Evolutionary conservation across 2,329 filamentous ascomycete species (phyloP).

Genomic region (Podosphaera fusca): DNA sequence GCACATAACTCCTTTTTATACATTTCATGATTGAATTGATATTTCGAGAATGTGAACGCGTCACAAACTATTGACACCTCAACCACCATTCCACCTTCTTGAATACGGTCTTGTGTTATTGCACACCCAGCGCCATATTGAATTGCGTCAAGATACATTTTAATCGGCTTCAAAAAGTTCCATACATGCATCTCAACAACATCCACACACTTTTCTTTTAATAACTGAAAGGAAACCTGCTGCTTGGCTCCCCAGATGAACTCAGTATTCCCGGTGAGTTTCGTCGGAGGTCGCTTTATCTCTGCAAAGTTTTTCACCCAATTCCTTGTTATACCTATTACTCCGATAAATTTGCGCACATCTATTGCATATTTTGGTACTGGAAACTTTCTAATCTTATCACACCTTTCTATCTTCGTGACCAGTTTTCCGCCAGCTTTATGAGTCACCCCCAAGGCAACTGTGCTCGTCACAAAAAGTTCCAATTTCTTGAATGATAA

Average conservation of each 20-base stretch:
- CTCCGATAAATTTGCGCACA: not conserved
- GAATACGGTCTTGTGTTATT: not conserved
- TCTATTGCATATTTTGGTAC: not conserved
- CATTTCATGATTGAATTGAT: too few species aligned
- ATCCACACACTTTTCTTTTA: not conserved
- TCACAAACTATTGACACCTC: too few species aligned
- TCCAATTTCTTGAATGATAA: too few species aligned
- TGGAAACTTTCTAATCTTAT: not conserved
- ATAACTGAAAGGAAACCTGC: not conserved
- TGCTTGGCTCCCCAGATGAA: not conserved
- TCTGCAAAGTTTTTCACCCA: not conserved
- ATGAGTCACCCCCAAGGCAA: not conserved
- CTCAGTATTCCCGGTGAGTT: not conserved
- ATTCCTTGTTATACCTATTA: not conserved
- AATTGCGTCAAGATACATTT: not conserved
- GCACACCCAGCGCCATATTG: conserved; percentile 2
- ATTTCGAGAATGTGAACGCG: too few species aligned
- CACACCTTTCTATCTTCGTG: not conserved
- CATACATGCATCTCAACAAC: not conserved
- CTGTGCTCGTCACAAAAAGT: not conserved
- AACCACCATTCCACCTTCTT: too few species aligned
- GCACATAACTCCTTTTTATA: too few species aligned
- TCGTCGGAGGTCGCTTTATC: not conserved
- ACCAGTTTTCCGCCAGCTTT: not conserved
- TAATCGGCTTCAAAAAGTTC: not conserved